Percentiles rank a stretch among this genome's conserved stretches.
Conservation (phyloP, 2,329 filamentous ascomycete species). For the Hymenoscyphus infarciens region DNA sequence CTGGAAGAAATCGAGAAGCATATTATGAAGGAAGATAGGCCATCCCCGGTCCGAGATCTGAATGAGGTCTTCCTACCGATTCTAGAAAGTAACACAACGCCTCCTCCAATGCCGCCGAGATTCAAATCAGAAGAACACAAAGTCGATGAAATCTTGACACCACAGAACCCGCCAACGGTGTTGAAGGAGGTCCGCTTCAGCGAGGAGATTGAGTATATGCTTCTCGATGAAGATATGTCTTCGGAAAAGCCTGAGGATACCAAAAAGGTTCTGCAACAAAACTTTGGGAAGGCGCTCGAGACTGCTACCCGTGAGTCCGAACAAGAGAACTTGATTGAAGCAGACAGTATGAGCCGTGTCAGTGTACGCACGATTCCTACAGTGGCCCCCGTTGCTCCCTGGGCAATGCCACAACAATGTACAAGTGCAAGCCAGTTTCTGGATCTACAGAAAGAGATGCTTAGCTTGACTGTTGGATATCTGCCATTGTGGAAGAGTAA, state of each 20-base stretch:
- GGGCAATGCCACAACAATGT: slow-evolving; percentile 36
- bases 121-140: slow-evolving; percentile 26
- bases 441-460: slow-evolving; percentile 34
- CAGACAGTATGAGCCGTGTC: slow-evolving; percentile 42
- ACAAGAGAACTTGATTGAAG: slow-evolving; percentile 33
- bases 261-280: slow-evolving; percentile 27
- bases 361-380: slow-evolving; percentile 47
- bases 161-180: slow-evolving; percentile 17
- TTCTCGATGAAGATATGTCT: slow-evolving; percentile 12
- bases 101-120: slow-evolving; percentile 11
- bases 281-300: slow-evolving; percentile 24
- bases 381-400: slow-evolving; percentile 42
- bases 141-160: slow-evolving; percentile 33
- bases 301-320: slow-evolving; percentile 26
- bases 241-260: slow-evolving; percentile 8
- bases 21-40: slow-evolving; percentile 32
- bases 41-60: slow-evolving; percentile 20
- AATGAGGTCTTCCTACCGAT: slow-evolving; percentile 46
- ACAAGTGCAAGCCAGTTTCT: slow-evolving; percentile 26
- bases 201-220: slow-evolving; percentile 27
- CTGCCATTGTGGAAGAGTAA: slow-evolving; percentile 40
- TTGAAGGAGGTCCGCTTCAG: slow-evolving; percentile 30
- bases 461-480: slow-evolving; percentile 26
- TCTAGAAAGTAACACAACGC: slow-evolving; percentile 11
- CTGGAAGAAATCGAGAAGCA: slow-evolving; percentile 28